A percentile compares a stretch with the other conserved stretches of the same genome.
These are phyloP conservation scores for Syzygium jambos DNA, from an alignment of 345 rosid genomes.

Conservation along the genomic window DNA sequence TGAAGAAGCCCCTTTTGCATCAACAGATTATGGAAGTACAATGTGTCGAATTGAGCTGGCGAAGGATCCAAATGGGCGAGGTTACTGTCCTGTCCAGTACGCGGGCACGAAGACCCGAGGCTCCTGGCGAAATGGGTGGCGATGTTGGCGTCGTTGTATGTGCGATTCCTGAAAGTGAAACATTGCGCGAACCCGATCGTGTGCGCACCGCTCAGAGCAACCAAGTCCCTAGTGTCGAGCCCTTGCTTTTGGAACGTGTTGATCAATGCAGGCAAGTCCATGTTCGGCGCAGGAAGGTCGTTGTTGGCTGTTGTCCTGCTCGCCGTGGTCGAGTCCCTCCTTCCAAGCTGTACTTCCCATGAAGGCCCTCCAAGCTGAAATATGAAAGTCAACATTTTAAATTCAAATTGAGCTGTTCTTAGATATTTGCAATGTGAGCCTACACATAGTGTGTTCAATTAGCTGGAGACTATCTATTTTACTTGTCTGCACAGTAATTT, in stretches of 20 bases:
- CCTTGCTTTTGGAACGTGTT: conserved; percentile 31
- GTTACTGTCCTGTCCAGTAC: conserved; percentile 5
- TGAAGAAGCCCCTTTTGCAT: conserved; percentile 18
- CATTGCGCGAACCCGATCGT: conserved; percentile 37
- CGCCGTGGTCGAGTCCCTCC: conserved; percentile 38
- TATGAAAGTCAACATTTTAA: neutral
- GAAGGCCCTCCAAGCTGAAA: conserved; percentile 43
- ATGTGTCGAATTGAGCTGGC: conserved; percentile 5
- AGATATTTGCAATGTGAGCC: neutral
- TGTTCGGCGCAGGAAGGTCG: conserved; percentile 22
- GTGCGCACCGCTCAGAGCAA: conserved; percentile 49
- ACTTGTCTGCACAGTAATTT: neutral
- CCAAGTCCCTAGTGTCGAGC: conserved; percentile 29
- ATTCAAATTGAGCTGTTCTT: neutral
- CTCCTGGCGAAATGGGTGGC: conserved; percentile 16
- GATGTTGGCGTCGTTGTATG: conserved; percentile 25
- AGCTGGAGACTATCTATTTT: neutral
- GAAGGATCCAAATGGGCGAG: conserved; percentile 10
- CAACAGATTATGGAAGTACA: conserved; percentile 22
- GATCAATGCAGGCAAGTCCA: conserved; percentile 31
- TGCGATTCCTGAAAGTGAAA: conserved; percentile 7
- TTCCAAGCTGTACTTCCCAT: conserved; percentile 30
- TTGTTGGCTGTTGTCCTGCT: conserved; percentile 14
- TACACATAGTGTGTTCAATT: neutral
- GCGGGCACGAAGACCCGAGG: conserved; percentile 20